Percentiles rank a stretch among this genome's conserved stretches.
These are phyloP conservation scores for Fusarium anguioides DNA, from an alignment of 2,329 filamentous ascomycete species.

Conservation along the genomic window DNA sequence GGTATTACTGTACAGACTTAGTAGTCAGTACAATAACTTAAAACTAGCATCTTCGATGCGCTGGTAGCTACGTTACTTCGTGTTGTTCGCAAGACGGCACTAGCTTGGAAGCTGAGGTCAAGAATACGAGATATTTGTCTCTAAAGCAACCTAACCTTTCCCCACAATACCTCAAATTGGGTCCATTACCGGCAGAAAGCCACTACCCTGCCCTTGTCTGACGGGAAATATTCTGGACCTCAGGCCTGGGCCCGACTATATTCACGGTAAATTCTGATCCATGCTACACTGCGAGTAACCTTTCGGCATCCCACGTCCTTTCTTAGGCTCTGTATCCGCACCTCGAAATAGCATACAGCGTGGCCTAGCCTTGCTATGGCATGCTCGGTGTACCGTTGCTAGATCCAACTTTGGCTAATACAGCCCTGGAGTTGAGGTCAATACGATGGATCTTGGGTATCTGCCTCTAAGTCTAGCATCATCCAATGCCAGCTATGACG, in stretches of 20 bases:
- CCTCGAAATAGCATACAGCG: slow-evolving; percentile 35
- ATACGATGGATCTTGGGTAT: slow-evolving; percentile 2
- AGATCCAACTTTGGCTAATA: background rate
- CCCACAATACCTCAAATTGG: slow-evolving; percentile 35
- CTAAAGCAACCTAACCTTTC: slow-evolving; percentile 24
- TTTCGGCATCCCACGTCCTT: slow-evolving; percentile 1
- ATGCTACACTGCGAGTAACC: background rate
- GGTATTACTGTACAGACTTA: no score
- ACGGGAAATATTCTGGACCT: slow-evolving; percentile 34
- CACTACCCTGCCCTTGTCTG: background rate
- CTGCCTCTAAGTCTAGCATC: background rate
- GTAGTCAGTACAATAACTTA: no score
- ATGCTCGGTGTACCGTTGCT: background rate
- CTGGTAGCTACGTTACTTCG: slow-evolving; percentile 32
- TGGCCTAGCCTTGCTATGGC: slow-evolving; percentile 18
- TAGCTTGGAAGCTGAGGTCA: slow-evolving; percentile 14
- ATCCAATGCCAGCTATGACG: slow-evolving; percentile 25
- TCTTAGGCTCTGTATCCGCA: slow-evolving; percentile 13
- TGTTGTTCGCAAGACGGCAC: slow-evolving; percentile 9
- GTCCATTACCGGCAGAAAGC: slow-evolving; percentile 19
- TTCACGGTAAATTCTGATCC: background rate
- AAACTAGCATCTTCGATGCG: background rate
- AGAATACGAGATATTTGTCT: slow-evolving; percentile 38
- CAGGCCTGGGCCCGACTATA: slow-evolving; percentile 18
- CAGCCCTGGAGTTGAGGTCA: background rate